Conservation (phyloP, 2,329 filamentous ascomycete genomes). For the Trichoderma arundinaceum region DNA sequence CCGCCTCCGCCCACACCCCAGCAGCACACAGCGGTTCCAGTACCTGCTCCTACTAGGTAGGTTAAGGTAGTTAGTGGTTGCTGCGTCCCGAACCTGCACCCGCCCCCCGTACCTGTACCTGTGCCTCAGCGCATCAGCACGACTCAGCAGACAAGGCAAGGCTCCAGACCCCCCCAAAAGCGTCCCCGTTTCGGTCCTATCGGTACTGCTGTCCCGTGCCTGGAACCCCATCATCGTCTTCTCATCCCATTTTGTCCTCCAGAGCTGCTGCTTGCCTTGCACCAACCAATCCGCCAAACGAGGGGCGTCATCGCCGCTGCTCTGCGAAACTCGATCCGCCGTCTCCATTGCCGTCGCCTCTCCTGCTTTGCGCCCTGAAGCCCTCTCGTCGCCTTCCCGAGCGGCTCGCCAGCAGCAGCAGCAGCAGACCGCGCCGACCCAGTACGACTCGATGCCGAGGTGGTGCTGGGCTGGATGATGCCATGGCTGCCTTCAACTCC, state of each 20-base stretch:
- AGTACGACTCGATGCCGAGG: constrained; percentile 38
- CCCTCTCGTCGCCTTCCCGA: background rate
- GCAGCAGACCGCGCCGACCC: constrained; percentile 15
- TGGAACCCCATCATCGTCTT: constrained; percentile 24
- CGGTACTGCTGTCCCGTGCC: constrained; percentile 25
- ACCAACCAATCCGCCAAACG: constrained; percentile 11
- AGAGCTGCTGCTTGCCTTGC: background rate
- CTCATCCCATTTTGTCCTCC: constrained; percentile 17
- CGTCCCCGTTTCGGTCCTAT: constrained; percentile 27
- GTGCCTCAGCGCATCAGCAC: constrained; percentile 8
- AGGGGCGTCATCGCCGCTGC: constrained; percentile 21
- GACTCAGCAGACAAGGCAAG: constrained; percentile 12
- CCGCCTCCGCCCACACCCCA: background rate
- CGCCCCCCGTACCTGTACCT: background rate
- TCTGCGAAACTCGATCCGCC: background rate
- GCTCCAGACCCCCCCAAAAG: background rate
- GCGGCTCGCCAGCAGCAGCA: background rate
- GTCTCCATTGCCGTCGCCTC: background rate
- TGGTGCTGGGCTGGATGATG: constrained; percentile 50
- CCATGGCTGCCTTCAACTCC: constrained; percentile 64
- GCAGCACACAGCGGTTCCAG: background rate
- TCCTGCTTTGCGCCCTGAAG: background rate
- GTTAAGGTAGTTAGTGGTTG: no score
- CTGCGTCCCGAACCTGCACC: no score
- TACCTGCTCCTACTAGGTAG: background rate